Conservation (phyloP, 75 land plant species). For the Chamaecyparis obtusa region DNA sequence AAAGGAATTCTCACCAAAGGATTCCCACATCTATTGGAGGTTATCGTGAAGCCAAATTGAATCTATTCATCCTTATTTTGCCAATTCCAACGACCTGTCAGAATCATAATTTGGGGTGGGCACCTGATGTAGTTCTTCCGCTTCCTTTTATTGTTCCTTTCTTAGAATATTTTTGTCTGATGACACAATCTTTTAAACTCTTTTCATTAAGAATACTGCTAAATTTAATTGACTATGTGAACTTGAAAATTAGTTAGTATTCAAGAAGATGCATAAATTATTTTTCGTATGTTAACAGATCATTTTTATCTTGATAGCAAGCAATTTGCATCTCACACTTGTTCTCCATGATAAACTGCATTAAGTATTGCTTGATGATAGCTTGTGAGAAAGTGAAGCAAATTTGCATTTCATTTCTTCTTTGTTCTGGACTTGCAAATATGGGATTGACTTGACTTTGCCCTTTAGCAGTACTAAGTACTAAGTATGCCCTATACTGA, state of each 20-base stretch:
- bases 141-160: background rate
- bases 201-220: background rate
- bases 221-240: background rate
- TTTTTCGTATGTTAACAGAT: background rate
- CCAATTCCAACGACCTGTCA: background rate
- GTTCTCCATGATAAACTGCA: background rate
- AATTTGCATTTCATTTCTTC: background rate
- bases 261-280: background rate
- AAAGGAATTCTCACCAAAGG: background rate
- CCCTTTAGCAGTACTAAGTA: background rate
- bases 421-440: no score
- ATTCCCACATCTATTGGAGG: background rate
- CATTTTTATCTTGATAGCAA: background rate
- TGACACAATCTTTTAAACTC: background rate
- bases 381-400: background rate
- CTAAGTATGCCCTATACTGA: background rate
- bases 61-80: background rate
- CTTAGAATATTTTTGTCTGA: background rate
- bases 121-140: background rate
- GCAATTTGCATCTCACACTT: background rate
- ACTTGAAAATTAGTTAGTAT: background rate
- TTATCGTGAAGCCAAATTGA: background rate
- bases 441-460: background rate
- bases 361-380: background rate
- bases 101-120: background rate